phyloP scores from a whole-genome alignment of 345 rosid species.

The sweet orange (Citrus sinensis) region DVS_A1.0 CM039168.1:2857501-2858000 shows the following conservation, averaged over 20 bases:
- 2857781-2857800: conserved; percentile 71
- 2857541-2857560: conserved; percentile 62
- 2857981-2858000: background rate
- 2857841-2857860: conserved; percentile 99
- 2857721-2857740: conserved; percentile 66
- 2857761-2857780: conserved; percentile 77
- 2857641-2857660: conserved; percentile 58
- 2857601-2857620: conserved; percentile 62
- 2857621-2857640: conserved; percentile 57
- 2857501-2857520: conserved; percentile 93
- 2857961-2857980: background rate
- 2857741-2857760: conserved; percentile 57
- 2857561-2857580: conserved; percentile 46
- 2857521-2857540: conserved; percentile 63
- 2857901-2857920: background rate
- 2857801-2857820: conserved; percentile 82
- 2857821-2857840: conserved; percentile 93
- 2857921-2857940: background rate
- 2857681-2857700: conserved; percentile 63
- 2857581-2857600: conserved; percentile 52
- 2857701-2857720: conserved; percentile 71
- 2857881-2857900: background rate
- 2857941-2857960: background rate
- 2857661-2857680: conserved; percentile 75
- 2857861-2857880: conserved; percentile 71